A percentile compares a stretch with the other conserved stretches of the same genome.
phyloP scores from a whole-genome alignment of 352 stramenopile genomes.

The Phytophthora sp. region DNA sequence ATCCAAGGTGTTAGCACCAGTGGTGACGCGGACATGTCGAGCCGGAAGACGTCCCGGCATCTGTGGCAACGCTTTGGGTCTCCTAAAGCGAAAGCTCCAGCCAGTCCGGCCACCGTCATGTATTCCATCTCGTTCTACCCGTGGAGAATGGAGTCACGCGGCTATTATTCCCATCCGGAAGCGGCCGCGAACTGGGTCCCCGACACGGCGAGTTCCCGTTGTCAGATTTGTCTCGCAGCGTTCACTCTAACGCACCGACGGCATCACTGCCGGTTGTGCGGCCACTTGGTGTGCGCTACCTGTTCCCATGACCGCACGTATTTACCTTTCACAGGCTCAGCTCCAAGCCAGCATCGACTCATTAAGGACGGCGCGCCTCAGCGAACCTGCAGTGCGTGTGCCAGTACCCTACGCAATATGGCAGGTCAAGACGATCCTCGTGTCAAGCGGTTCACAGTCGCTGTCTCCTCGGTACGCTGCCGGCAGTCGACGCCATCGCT shows the following conservation, averaged over 20 bases:
- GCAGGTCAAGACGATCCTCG: conserved; percentile 59
- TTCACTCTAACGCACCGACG: conserved; percentile 72
- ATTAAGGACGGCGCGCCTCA: conserved; percentile 76
- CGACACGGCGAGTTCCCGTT: conserved; percentile 66
- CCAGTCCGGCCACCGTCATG: conserved; percentile 45
- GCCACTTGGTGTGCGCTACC: conserved; percentile 70
- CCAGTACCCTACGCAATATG: conserved; percentile 68
- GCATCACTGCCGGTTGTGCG: conserved; percentile 88
- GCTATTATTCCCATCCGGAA: conserved; percentile 74
- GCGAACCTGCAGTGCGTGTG: conserved; percentile 73
- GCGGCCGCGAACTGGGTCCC: conserved; percentile 76
- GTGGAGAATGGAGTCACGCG: conserved; percentile 72
- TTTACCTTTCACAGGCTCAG: conserved; percentile 56
- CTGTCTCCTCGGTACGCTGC: conserved; percentile 20
- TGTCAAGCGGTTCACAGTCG: conserved; percentile 59
- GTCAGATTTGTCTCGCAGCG: conserved; percentile 59
- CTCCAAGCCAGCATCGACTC: conserved; percentile 63
- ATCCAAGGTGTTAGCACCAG: conserved; percentile 14
- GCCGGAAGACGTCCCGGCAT: conserved; percentile 11
- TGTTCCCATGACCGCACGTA: conserved; percentile 76
- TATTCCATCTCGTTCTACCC: conserved; percentile 82
- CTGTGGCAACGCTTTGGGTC: conserved; percentile 29
- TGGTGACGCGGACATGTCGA: conserved; percentile 17
- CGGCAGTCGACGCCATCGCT: conserved; percentile 20
- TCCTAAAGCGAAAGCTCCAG: conserved; percentile 18